Base-by-base conservation (phyloP, 305 asterid species). In the Fraxinus paxiana region DNA sequence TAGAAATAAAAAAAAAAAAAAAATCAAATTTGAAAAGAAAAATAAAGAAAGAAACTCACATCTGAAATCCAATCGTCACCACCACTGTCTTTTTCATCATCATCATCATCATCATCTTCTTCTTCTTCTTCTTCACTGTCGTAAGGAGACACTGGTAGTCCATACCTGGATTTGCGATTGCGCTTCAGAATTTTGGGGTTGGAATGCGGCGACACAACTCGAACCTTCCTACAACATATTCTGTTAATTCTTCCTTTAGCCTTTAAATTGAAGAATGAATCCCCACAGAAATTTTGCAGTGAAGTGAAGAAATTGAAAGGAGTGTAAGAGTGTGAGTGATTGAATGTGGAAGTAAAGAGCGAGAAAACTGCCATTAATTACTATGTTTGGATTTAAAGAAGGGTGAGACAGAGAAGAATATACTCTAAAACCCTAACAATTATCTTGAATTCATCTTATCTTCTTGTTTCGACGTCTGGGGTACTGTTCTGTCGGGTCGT, bases 181-280 rank as follows among this genome's bases (percentile, higher is more conserved):
- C 91, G 82, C 88, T 92, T 93, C 82, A 92, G 81, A 85, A 93
- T 89, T 88, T 86, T 95, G 4, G 91, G 90, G 79, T 88, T 93
- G 75, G 98, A 90, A 81, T 95, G 98, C 22, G 98, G 90, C 5
- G 98, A 92, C 46, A 84, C 85, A 18, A 90, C 95, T 4, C 84
- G 84, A 6, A 87, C 75, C 61, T 75, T 83, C 75, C 37, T 10
- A 26, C 38, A n/a, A 77, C 20, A n/a, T 72, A 84, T 35, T 28
- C 78, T 56, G 79, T 1, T 38, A 56, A 20, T 5, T 61, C 84
- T 18, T 13, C 13, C 28, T 18, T 31, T 30, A 59, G 31, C 46
- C 6, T 71, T 46, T 51, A 80, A 22, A 31, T 1, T 63, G 10
- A 81, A 59, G 4, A 77, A n/a, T 0, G 75, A 18, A 73, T 77